phyloP scores from a whole-genome alignment of 2,329 filamentous ascomycete genomes.

The Ascochyta koolunga region DNA sequence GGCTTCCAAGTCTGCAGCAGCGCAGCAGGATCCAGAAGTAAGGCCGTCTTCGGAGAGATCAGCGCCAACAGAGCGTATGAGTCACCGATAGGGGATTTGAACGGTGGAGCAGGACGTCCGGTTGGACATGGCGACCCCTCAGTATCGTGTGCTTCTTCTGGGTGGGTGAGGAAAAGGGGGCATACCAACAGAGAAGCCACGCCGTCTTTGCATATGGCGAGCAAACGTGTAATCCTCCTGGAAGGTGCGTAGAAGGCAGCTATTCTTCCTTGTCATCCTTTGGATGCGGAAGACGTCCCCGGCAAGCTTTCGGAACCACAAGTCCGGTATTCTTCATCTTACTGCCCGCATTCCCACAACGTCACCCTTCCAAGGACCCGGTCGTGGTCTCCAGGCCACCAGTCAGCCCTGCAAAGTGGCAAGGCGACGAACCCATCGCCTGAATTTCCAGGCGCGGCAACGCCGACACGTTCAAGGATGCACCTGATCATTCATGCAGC shows the following conservation, averaged over 20 bases:
- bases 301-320: conserved; percentile 1
- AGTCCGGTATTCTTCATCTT: neutral
- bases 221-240: conserved; percentile 5
- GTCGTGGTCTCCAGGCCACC: conserved; percentile 1
- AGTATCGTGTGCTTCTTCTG: neutral
- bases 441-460: conserved; percentile 9
- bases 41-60: neutral
- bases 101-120: neutral
- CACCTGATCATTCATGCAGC: conserved; percentile 13
- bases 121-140: neutral
- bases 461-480: neutral
- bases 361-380: conserved; percentile 6
- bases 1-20: conserved; percentile 4
- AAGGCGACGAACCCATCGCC: conserved; percentile 8
- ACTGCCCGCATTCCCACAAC: conserved; percentile 5
- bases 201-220: conserved; percentile 19
- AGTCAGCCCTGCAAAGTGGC: conserved; percentile 6
- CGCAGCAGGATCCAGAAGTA: conserved; percentile 21
- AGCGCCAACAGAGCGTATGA: neutral
- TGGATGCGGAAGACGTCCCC: conserved; percentile 1
- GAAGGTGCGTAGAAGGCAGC: conserved; percentile 11
- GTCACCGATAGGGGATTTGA: neutral
- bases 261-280: conserved; percentile 2
- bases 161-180: conserved; percentile 6
- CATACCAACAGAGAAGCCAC: conserved; percentile 1